A percentile compares a stretch with the other conserved stretches of the same genome.
These are phyloP conservation scores for Aleurites moluccanus DNA, from an alignment of 441 rosid species.

Conservation along the genomic window DNA sequence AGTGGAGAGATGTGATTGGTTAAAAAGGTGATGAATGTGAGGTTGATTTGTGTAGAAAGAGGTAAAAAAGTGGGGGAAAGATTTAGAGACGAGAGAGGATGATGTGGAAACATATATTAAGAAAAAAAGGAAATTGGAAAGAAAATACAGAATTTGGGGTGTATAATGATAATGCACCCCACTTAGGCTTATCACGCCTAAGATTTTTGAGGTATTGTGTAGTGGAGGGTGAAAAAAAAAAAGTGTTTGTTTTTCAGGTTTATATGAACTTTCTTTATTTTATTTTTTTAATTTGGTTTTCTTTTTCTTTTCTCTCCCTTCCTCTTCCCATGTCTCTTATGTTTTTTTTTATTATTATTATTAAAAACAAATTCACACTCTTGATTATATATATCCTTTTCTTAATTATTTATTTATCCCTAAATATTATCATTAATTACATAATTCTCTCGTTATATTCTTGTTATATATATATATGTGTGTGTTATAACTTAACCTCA, in stretches of 20 bases:
- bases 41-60: slow-evolving; percentile 30
- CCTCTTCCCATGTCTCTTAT: slow-evolving; percentile 8
- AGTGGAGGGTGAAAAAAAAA: slow-evolving; percentile 44
- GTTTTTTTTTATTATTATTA: not conserved
- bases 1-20: slow-evolving; percentile 40
- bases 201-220: slow-evolving; percentile 45
- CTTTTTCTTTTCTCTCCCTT: not conserved
- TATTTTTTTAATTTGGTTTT: not conserved
- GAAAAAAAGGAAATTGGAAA: not conserved
- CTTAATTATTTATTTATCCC: not conserved
- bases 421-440: not conserved
- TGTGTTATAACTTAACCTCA: not conserved
- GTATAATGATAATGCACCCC: slow-evolving; percentile 82
- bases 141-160: slow-evolving; percentile 3
- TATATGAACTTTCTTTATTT: slow-evolving; percentile 31
- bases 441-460: not conserved
- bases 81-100: not conserved
- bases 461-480: not conserved
- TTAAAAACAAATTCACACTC: not conserved
- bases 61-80: slow-evolving; percentile 8
- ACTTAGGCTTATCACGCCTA: slow-evolving; percentile 84
- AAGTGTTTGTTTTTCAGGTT: slow-evolving; percentile 37
- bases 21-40: slow-evolving; percentile 16
- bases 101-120: slow-evolving; percentile 25
- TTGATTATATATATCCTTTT: not conserved